phyloP scores from a whole-genome alignment of 495 filamentous ascomycete species.

The Neurospora sp. region DNA sequence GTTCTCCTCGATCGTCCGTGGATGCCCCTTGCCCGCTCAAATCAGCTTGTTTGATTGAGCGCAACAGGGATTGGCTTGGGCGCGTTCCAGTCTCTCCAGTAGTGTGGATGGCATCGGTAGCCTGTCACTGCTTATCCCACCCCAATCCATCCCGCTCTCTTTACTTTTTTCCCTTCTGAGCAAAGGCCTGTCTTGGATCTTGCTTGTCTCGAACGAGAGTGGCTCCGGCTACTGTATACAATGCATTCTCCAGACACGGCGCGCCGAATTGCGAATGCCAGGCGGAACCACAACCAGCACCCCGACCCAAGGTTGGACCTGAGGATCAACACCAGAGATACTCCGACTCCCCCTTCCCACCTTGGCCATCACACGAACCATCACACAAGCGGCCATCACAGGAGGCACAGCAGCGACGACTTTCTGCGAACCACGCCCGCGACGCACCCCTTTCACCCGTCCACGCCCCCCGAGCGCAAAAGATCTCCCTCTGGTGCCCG shows the following conservation, averaged over 20 bases:
- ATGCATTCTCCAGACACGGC: background rate
- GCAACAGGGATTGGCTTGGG: background rate
- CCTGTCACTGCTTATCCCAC: background rate
- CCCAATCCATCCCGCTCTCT: background rate
- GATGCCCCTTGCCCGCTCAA: background rate
- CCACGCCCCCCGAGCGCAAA: background rate
- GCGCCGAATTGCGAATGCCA: background rate
- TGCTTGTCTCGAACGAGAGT: background rate
- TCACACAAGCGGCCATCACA: background rate
- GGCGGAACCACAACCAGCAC: background rate
- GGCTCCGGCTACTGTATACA: background rate
- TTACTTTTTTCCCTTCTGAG: background rate
- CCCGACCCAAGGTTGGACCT: background rate
- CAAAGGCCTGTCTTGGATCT: background rate
- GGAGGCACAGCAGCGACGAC: background rate
- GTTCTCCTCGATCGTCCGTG: background rate
- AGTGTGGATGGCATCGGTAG: background rate
- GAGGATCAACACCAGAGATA: background rate
- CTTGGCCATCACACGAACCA: background rate
- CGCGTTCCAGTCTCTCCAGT: background rate
- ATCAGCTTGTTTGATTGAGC: background rate
- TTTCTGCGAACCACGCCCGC: background rate
- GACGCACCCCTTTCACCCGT: background rate
- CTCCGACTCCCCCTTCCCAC: background rate
- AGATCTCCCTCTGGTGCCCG: constrained; percentile 7